Conservation (phyloP, 148 eudicot species). For the Vaccinium vitisidaea region DNA sequence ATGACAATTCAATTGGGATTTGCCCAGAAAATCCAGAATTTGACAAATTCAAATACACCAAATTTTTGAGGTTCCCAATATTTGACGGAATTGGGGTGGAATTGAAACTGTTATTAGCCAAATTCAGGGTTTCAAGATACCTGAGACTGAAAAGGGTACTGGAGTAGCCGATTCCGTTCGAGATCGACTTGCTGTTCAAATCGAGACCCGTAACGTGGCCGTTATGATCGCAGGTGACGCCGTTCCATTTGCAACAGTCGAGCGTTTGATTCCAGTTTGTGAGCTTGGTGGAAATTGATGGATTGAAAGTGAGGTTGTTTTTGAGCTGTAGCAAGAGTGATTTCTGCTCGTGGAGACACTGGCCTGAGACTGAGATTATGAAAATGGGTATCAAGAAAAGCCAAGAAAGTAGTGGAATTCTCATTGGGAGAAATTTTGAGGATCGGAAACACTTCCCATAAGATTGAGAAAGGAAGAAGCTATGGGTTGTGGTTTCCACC, state of each 20-base stretch:
- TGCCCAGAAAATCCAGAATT: constrained; percentile 35
- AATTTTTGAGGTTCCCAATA: constrained; percentile 20
- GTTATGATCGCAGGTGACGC: constrained; percentile 29
- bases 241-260: constrained; percentile 43
- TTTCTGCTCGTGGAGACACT: constrained; percentile 22
- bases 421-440: background rate
- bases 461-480: background rate
- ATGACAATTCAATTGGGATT: constrained; percentile 28
- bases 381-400: background rate
- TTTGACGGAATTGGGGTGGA: constrained; percentile 17
- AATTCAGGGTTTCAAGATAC: constrained; percentile 27
- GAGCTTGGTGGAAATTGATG: constrained; percentile 9
- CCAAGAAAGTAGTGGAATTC: background rate
- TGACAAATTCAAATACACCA: constrained; percentile 36
- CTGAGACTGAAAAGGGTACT: background rate
- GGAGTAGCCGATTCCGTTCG: constrained; percentile 7
- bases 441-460: background rate
- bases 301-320: constrained; percentile 1
- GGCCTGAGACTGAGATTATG: constrained; percentile 4
- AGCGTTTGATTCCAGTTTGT: constrained; percentile 25
- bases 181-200: constrained; percentile 22
- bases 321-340: constrained; percentile 20
- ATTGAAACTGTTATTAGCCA: constrained; percentile 29
- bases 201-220: constrained; percentile 31
- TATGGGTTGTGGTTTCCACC: background rate